Percentiles rank a stretch among this genome's conserved stretches.
Evolutionary conservation across 2,329 filamentous ascomycete species (phyloP).

Genomic region (Alternaria longipes): DNA sequence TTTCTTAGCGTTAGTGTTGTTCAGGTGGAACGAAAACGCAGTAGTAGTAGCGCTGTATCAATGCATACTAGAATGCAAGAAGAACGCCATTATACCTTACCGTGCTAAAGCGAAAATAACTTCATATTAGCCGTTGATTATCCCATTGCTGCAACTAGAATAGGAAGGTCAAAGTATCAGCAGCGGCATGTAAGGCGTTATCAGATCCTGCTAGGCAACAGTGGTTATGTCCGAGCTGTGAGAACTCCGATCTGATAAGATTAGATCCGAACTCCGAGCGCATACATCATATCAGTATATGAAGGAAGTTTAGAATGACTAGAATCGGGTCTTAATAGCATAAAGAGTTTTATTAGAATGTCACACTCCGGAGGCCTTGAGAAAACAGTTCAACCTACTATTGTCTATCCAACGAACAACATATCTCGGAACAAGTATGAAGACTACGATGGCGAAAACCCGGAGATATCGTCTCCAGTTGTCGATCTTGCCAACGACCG

Average conservation of each 20-base stretch:
- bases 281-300: too few species aligned
- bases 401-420: background rate
- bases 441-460: background rate
- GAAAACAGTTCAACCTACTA: too few species aligned
- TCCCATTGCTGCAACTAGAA: background rate
- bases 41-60: background rate
- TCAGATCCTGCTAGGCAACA: slow-evolving; percentile 1
- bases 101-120: background rate
- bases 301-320: too few species aligned
- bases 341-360: too few species aligned
- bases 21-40: background rate
- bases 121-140: background rate
- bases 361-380: too few species aligned
- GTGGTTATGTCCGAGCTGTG: background rate
- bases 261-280: too few species aligned
- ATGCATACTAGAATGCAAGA: background rate
- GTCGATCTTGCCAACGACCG: background rate
- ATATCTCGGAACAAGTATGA: background rate
- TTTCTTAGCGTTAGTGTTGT: background rate
- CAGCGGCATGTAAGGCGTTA: background rate
- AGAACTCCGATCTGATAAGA: too few species aligned
- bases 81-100: background rate
- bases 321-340: too few species aligned
- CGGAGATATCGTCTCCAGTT: background rate
- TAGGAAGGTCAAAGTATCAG: background rate